Evolutionary conservation across 257 asterid genomes (phyloP).

Genomic region (Rubia yunnanensis): DNA sequence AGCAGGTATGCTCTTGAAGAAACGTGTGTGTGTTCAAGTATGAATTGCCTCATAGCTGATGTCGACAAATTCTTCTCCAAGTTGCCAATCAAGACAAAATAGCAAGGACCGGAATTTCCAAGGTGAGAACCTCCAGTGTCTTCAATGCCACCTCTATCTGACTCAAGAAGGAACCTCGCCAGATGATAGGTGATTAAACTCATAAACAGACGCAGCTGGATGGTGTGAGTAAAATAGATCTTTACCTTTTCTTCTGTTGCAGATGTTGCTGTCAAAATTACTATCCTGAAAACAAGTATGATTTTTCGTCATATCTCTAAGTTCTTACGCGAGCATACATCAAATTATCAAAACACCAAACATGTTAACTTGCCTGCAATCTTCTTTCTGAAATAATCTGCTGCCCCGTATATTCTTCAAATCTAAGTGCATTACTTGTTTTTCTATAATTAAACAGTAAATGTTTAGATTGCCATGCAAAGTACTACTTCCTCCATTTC

Average conservation of each 20-base stretch:
- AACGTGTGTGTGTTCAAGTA: constrained; percentile 28
- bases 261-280: background rate
- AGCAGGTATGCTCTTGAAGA: constrained; percentile 36
- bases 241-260: background rate
- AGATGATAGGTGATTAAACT: constrained; percentile 3
- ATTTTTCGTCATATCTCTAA: background rate
- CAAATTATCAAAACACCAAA: background rate
- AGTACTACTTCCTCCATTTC: too few species aligned
- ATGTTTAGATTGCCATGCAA: background rate
- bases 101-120: constrained; percentile 7
- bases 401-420: background rate
- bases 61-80: constrained; percentile 42
- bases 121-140: constrained; percentile 31
- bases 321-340: background rate
- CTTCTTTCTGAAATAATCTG: background rate
- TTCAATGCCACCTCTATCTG: constrained; percentile 23
- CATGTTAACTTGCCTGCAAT: constrained; percentile 12
- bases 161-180: constrained; percentile 6
- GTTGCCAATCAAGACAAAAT: constrained; percentile 30
- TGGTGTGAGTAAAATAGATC: background rate
- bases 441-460: too few species aligned
- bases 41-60: constrained; percentile 27
- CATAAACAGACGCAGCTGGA: background rate
- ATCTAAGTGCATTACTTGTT: too few species aligned
- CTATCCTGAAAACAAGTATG: background rate